Percentiles rank a stretch among this genome's conserved stretches.
phyloP scores from a whole-genome alignment of 305 asterid species.

The Fraxinus albicans region DNA sequence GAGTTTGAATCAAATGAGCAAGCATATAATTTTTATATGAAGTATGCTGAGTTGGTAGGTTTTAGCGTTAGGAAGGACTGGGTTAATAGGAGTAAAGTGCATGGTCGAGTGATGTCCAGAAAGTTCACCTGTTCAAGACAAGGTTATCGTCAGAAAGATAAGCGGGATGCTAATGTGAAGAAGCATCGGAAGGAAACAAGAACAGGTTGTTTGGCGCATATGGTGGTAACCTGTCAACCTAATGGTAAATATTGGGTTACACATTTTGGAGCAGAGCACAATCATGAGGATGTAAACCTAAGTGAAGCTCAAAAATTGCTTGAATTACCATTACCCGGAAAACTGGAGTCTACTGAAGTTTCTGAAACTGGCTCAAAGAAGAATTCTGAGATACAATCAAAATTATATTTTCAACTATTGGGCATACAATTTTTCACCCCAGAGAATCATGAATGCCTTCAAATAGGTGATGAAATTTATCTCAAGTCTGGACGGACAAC shows the following conservation, averaged over 20 bases:
- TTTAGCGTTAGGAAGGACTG: constrained; percentile 62
- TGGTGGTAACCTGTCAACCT: constrained; percentile 57
- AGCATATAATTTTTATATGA: constrained; percentile 46
- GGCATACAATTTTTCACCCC: constrained; percentile 56
- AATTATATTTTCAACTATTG: constrained; percentile 45
- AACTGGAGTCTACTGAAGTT: constrained; percentile 35
- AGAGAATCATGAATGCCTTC: constrained; percentile 43
- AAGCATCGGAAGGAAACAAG: constrained; percentile 63
- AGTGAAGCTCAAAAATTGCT: constrained; percentile 38
- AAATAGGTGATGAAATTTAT: constrained; percentile 35
- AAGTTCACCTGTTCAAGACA: constrained; percentile 65
- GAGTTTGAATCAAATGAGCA: constrained; percentile 62
- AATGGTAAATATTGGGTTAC: constrained; percentile 52
- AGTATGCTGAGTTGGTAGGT: constrained; percentile 60
- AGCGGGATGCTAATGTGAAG: constrained; percentile 59
- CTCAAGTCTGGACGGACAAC: constrained; percentile 47
- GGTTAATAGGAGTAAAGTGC: constrained; percentile 70
- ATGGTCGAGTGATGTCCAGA: constrained; percentile 64
- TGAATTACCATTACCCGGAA: constrained; percentile 35
- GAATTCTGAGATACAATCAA: constrained; percentile 42
- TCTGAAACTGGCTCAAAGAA: constrained; percentile 45
- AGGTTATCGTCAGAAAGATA: constrained; percentile 60
- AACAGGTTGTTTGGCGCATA: constrained; percentile 65
- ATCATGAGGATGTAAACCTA: constrained; percentile 53
- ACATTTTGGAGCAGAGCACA: constrained; percentile 53